Conservation (phyloP, 2,329 filamentous ascomycete species). For the Raffaelea albimanens region DNA sequence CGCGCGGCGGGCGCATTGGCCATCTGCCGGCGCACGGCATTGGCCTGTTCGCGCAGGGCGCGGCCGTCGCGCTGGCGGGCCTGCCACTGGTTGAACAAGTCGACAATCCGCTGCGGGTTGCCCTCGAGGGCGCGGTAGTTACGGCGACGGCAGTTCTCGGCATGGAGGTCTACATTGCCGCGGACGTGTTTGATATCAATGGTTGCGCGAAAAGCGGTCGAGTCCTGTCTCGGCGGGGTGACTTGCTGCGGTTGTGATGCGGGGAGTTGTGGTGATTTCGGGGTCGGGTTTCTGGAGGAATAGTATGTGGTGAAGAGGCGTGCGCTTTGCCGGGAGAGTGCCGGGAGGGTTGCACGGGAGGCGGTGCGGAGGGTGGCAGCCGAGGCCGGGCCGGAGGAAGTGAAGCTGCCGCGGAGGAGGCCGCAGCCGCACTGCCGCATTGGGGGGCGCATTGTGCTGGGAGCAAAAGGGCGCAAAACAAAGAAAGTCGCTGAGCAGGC, state of each 20-base stretch:
- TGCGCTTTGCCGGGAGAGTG: too few species aligned
- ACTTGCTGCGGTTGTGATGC: not conserved
- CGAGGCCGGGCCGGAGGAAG: too few species aligned
- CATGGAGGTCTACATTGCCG: slow-evolving; percentile 69
- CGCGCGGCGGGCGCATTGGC: slow-evolving; percentile 40
- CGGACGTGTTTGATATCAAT: slow-evolving; percentile 88
- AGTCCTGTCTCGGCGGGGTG: slow-evolving; percentile 21
- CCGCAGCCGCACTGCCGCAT: not conserved
- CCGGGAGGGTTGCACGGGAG: too few species aligned
- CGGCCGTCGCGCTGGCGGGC: slow-evolving; percentile 51
- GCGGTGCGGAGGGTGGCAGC: too few species aligned
- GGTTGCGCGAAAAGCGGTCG: slow-evolving; percentile 68
- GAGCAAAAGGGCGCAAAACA: not conserved
- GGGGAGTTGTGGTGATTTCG: not conserved
- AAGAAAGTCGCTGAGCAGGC: not conserved
- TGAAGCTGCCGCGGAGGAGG: too few species aligned
- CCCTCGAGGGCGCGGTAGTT: slow-evolving; percentile 59
- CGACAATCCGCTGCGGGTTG: slow-evolving; percentile 46
- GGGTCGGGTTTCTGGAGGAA: not conserved
- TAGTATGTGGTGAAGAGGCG: not conserved
- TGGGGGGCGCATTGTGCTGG: not conserved
- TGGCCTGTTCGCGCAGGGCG: slow-evolving; percentile 55
- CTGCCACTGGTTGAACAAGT: slow-evolving; percentile 48
- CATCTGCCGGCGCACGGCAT: slow-evolving; percentile 50
- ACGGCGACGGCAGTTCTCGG: slow-evolving; percentile 72